Conservation (phyloP, 2,329 filamentous ascomycete species). For the Ascochyta pisi region DNA sequence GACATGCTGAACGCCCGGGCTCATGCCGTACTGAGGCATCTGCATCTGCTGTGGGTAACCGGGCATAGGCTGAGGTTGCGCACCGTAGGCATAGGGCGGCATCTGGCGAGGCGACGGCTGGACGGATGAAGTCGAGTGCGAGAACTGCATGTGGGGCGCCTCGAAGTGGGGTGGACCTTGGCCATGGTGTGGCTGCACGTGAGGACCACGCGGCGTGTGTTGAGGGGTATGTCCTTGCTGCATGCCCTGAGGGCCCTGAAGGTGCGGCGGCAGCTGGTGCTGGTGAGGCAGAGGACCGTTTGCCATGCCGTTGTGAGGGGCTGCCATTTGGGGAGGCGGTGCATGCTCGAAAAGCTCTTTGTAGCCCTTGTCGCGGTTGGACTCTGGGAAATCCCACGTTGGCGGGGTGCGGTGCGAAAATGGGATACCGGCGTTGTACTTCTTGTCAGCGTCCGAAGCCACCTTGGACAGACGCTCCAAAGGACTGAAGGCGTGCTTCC, state of each 20-base stretch:
- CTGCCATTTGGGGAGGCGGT: slow-evolving; percentile 63
- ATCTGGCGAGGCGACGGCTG: slow-evolving; percentile 84
- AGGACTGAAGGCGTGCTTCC: slow-evolving; percentile 65
- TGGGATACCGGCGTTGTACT: slow-evolving; percentile 79
- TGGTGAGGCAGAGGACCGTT: slow-evolving; percentile 79
- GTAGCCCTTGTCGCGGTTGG: slow-evolving; percentile 79
- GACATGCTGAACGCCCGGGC: slow-evolving; percentile 73
- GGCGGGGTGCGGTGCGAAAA: slow-evolving; percentile 84
- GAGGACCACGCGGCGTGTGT: slow-evolving; percentile 79
- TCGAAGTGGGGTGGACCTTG: slow-evolving; percentile 75
- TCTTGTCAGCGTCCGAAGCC: slow-evolving; percentile 55
- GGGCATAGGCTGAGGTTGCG: slow-evolving; percentile 62
- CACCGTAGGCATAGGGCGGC: slow-evolving; percentile 73
- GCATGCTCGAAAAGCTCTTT: slow-evolving; percentile 79
- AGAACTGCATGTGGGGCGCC: slow-evolving; percentile 86
- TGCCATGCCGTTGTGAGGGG: slow-evolving; percentile 65
- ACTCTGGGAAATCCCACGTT: slow-evolving; percentile 77
- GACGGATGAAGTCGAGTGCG: slow-evolving; percentile 77
- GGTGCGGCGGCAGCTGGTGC: slow-evolving; percentile 82
- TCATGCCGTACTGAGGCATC: slow-evolving; percentile 76
- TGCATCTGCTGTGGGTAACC: slow-evolving; percentile 58
- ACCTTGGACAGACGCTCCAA: slow-evolving; percentile 76
- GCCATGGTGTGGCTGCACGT: slow-evolving; percentile 74
- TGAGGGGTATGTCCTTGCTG: slow-evolving; percentile 74
- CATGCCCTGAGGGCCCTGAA: slow-evolving; percentile 74